A percentile compares a stretch with the other conserved stretches of the same genome.
These are phyloP conservation scores for Cryptosporidium parvum DNA, from an alignment of 169 alveolate species.

Conservation along the genomic window DNA sequence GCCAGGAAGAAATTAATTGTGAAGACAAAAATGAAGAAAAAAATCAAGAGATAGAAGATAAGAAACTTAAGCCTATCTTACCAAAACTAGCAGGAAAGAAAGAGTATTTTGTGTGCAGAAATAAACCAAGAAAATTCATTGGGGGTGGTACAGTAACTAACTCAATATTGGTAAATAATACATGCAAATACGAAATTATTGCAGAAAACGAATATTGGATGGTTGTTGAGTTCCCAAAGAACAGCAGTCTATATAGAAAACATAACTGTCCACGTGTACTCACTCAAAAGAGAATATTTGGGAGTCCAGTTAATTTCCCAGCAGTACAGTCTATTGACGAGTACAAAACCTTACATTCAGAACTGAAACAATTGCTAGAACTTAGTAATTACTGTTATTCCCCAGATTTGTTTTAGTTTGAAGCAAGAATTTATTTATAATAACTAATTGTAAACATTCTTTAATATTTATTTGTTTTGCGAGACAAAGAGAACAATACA, in stretches of 20 bases:
- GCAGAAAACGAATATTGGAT: constrained; percentile 67
- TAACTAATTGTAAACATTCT: not conserved
- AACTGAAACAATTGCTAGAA: constrained; percentile 40
- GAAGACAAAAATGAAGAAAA: not conserved
- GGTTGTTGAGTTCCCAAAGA: constrained; percentile 52
- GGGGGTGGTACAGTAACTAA: constrained; percentile 3
- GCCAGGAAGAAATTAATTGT: not conserved
- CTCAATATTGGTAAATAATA: too few species aligned
- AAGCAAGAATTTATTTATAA: too few species aligned
- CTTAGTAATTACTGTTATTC: constrained; percentile 68
- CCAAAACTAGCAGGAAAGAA: not conserved
- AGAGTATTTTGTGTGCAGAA: constrained; percentile 58
- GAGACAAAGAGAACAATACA: too few species aligned
- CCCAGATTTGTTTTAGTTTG: constrained; percentile 33
- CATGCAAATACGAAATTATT: constrained; percentile 4
- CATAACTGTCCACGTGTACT: constrained; percentile 34
- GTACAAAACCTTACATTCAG: constrained; percentile 43
- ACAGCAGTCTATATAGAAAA: constrained; percentile 6
- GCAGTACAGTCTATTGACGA: constrained; percentile 41
- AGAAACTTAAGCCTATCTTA: not conserved
- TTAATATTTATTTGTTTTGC: too few species aligned
- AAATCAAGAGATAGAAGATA: not conserved
- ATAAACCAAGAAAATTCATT: constrained; percentile 39
- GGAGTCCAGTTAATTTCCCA: not conserved
- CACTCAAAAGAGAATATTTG: constrained; percentile 20